Percentiles rank a stretch among this genome's conserved stretches.
These are phyloP conservation scores for Colletotrichum agaves DNA, from an alignment of 2,329 filamentous ascomycete genomes.

Conservation along the genomic window DNA sequence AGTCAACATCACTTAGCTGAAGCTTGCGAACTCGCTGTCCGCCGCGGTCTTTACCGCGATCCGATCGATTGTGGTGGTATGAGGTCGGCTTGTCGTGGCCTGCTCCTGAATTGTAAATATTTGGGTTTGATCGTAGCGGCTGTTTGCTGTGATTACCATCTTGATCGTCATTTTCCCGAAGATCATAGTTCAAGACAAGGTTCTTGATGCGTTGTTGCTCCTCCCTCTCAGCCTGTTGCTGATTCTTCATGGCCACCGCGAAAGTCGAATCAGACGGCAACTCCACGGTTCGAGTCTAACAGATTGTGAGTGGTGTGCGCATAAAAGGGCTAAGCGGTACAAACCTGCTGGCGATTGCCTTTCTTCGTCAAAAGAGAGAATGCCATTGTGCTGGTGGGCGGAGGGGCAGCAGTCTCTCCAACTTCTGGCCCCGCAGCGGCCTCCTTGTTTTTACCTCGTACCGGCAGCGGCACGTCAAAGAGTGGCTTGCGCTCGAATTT, in stretches of 20 bases:
- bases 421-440: slow-evolving; percentile 31
- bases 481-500: slow-evolving; percentile 95
- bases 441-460: slow-evolving; percentile 70
- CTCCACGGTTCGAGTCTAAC: slow-evolving; percentile 88
- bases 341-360: slow-evolving; percentile 92
- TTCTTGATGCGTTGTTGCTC: slow-evolving; percentile 99
- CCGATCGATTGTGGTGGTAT: slow-evolving; percentile 65
- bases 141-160: slow-evolving; percentile 73
- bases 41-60: slow-evolving; percentile 71
- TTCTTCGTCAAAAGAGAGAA: slow-evolving; percentile 96
- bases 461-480: slow-evolving; percentile 97
- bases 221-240: slow-evolving; percentile 93
- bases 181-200: slow-evolving; percentile 94
- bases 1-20: slow-evolving; percentile 96
- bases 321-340: background rate
- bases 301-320: slow-evolving; percentile 33
- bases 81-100: slow-evolving; percentile 62
- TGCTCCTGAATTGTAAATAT: slow-evolving; percentile 61
- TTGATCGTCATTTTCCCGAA: slow-evolving; percentile 82
- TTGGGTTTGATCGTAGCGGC: slow-evolving; percentile 58
- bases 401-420: slow-evolving; percentile 27
- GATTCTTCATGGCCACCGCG: slow-evolving; percentile 93
- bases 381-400: slow-evolving; percentile 77
- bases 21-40: slow-evolving; percentile 89
- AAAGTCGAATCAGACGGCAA: slow-evolving; percentile 92